These are phyloP conservation scores for Myotisia sp. DNA, from an alignment of 2,329 filamentous ascomycete species.

Conservation along the genomic window DNA sequence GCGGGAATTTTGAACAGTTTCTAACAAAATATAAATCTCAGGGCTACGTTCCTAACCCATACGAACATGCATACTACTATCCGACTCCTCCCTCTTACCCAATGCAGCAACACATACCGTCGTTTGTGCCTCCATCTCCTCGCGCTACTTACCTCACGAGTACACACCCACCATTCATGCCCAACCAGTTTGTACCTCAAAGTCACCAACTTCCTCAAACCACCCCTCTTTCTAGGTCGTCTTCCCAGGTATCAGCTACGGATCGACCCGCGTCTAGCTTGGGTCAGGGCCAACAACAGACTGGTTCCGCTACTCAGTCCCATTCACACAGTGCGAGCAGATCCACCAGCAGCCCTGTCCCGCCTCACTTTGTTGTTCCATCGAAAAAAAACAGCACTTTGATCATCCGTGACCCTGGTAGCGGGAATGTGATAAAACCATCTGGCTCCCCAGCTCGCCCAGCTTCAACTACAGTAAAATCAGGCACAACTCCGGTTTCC, in stretches of 20 bases:
- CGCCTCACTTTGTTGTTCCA: constrained; percentile 50
- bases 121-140: constrained; percentile 29
- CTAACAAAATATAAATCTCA: constrained; percentile 54
- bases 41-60: constrained; percentile 40
- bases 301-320: constrained; percentile 27
- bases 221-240: constrained; percentile 63
- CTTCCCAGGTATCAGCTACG: constrained; percentile 60
- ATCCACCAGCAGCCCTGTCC: constrained; percentile 44
- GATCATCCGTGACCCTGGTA: constrained; percentile 68
- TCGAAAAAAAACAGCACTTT: constrained; percentile 57
- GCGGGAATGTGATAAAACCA: constrained; percentile 62
- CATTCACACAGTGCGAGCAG: constrained; percentile 38
- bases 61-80: constrained; percentile 35
- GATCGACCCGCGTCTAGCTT: constrained; percentile 50
- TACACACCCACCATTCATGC: constrained; percentile 38
- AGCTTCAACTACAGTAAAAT: constrained; percentile 41
- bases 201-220: constrained; percentile 42
- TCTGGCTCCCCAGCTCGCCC: constrained; percentile 46
- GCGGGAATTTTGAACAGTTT: constrained; percentile 56
- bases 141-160: constrained; percentile 35
- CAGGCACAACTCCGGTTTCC: constrained; percentile 47
- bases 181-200: constrained; percentile 36
- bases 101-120: constrained; percentile 20
- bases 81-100: constrained; percentile 26
- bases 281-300: constrained; percentile 40